Evolutionary conservation across 169 alveolate species (phyloP).

Genomic region (Eimeria praecox): DNA sequence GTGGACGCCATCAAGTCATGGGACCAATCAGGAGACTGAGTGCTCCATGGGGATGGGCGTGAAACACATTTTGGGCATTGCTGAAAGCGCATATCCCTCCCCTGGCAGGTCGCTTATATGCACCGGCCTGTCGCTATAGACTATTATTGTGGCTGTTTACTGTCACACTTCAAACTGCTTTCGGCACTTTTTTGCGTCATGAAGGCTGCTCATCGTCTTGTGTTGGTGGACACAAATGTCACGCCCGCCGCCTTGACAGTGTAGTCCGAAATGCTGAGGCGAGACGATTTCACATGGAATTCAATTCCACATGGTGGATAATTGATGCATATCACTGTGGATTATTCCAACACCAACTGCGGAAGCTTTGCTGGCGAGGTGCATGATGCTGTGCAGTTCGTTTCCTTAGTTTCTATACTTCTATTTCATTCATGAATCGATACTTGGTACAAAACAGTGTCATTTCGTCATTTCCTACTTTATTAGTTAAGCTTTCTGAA

Average conservation of each 20-base stretch:
- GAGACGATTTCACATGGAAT: neutral
- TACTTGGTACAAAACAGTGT: neutral
- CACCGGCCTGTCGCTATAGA: neutral
- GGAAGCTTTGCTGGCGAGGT: neutral
- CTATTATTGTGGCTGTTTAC: neutral
- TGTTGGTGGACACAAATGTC: neutral
- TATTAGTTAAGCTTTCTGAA: neutral
- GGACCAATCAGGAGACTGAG: neutral
- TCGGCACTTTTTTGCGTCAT: constrained; percentile 56
- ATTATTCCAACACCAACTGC: neutral
- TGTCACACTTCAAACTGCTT: neutral
- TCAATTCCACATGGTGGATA: neutral
- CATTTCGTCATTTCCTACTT: neutral
- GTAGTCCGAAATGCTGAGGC: constrained; percentile 47
- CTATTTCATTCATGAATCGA: neutral
- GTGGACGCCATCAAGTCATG: neutral
- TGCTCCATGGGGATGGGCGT: constrained; percentile 26
- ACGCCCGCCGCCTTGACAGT: constrained; percentile 23
- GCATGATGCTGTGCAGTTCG: constrained; percentile 3
- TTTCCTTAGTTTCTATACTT: neutral
- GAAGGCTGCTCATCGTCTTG: constrained; percentile 46
- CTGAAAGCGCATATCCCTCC: neutral
- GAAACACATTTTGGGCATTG: constrained; percentile 8
- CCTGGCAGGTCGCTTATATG: neutral
- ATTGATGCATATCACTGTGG: neutral